A percentile compares a stretch with the other conserved stretches of the same genome.
phyloP scores from a whole-genome alignment of 2,329 filamentous ascomycete species.

The Ceratocystis smalleyi region DNA sequence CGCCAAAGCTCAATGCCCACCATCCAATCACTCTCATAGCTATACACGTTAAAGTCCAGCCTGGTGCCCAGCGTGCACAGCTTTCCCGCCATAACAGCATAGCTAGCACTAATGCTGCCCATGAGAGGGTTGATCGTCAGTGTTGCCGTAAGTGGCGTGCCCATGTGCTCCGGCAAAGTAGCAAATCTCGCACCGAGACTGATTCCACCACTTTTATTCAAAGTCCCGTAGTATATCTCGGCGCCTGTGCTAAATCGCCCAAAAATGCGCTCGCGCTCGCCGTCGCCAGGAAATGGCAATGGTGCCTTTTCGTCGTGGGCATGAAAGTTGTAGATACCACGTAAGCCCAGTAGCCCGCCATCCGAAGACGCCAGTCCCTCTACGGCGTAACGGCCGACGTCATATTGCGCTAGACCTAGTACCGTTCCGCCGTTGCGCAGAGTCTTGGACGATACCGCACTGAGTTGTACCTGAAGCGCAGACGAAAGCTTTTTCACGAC shows the following conservation, averaged over 20 bases:
- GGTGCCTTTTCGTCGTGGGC: slow-evolving; percentile 39
- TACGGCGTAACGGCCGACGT: slow-evolving; percentile 71
- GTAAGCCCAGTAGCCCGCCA: slow-evolving; percentile 70
- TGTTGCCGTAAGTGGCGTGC: slow-evolving; percentile 85
- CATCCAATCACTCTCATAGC: slow-evolving; percentile 88
- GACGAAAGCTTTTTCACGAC: slow-evolving; percentile 66
- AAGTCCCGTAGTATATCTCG: slow-evolving; percentile 85
- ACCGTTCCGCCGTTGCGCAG: slow-evolving; percentile 63
- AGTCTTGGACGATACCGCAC: slow-evolving; percentile 56
- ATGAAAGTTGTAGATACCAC: slow-evolving; percentile 91
- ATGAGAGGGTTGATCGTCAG: slow-evolving; percentile 87
- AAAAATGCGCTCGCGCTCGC: slow-evolving; percentile 46
- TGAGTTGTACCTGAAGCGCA: slow-evolving; percentile 63
- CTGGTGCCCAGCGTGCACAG: slow-evolving; percentile 74
- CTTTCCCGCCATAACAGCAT: slow-evolving; percentile 73
- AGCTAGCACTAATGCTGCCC: slow-evolving; percentile 81
- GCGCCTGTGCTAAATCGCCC: slow-evolving; percentile 81
- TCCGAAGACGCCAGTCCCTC: slow-evolving; percentile 90
- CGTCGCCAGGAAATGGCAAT: slow-evolving; percentile 17
- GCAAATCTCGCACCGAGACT: slow-evolving; percentile 81
- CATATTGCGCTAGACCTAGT: slow-evolving; percentile 60
- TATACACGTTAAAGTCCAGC: slow-evolving; percentile 96
- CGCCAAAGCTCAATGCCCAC: slow-evolving; percentile 90
- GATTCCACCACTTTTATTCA: slow-evolving; percentile 87
- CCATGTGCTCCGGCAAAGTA: slow-evolving; percentile 63